These are phyloP conservation scores for Beauveria bassiana DNA, from an alignment of 2,329 filamentous ascomycete genomes.

Conservation along the genomic window DNA sequence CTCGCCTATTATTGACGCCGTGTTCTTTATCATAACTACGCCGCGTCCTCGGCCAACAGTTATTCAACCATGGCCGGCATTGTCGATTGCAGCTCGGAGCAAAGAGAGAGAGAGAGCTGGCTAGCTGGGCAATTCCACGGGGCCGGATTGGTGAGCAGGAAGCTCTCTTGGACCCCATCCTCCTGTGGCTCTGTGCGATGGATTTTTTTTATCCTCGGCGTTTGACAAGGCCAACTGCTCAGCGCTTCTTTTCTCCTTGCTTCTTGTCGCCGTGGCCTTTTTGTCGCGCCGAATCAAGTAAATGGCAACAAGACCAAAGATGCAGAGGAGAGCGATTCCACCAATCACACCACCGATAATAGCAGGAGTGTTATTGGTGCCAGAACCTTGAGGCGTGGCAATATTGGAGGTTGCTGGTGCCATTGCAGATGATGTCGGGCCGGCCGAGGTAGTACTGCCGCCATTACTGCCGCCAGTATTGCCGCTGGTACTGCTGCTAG, in stretches of 20 bases:
- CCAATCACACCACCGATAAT: constrained; percentile 29
- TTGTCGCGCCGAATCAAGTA: constrained; percentile 11
- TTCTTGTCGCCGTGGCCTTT: neutral
- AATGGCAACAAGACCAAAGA: constrained; percentile 18
- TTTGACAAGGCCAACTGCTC: neutral
- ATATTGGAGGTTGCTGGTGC: neutral
- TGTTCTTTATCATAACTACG: too few species aligned
- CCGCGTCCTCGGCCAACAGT: neutral
- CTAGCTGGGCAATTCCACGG: constrained; percentile 1
- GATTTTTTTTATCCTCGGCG: neutral
- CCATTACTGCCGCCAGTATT: neutral
- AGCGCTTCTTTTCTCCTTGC: neutral
- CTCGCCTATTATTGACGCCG: too few species aligned
- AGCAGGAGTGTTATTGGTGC: constrained; percentile 20
- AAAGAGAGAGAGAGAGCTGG: neutral
- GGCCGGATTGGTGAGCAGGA: neutral
- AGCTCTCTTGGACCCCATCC: constrained; percentile 1
- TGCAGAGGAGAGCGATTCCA: constrained; percentile 26
- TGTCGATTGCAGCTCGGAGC: neutral
- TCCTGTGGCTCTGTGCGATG: neutral
- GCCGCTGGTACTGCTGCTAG: neutral
- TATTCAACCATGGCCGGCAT: neutral
- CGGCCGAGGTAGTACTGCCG: neutral
- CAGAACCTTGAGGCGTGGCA: neutral
- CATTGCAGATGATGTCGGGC: neutral